phyloP scores from a whole-genome alignment of 2,329 filamentous ascomycete species.

The Dactylellina drechsleri region DNA sequence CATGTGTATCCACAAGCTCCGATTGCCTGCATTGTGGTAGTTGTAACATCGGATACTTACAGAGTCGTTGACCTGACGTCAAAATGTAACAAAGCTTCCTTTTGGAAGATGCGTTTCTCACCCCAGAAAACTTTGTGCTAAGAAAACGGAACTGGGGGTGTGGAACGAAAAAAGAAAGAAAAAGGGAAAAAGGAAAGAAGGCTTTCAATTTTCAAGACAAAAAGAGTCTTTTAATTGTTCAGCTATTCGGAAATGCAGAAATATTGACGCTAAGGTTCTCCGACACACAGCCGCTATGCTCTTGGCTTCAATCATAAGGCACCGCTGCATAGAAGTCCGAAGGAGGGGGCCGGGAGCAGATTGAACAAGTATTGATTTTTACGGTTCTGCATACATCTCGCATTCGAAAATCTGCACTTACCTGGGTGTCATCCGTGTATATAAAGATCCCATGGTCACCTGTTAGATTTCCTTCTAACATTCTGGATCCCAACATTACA shows the following conservation, averaged over 20 bases:
- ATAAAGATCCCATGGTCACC: constrained; percentile 14
- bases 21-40: constrained; percentile 14
- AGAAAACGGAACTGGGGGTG: constrained; percentile 11
- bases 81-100: constrained; percentile 47
- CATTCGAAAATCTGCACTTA: constrained; percentile 1
- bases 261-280: constrained; percentile 27
- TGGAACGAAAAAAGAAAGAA: constrained; percentile 16
- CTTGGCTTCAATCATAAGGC: constrained; percentile 37
- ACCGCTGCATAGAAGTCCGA: background rate
- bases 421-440: background rate
- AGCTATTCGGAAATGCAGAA: background rate
- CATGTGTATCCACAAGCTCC: constrained; percentile 22
- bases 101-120: constrained; percentile 15
- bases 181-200: constrained; percentile 8
- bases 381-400: background rate
- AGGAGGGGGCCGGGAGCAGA: background rate
- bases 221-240: constrained; percentile 10
- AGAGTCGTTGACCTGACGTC: constrained; percentile 47
- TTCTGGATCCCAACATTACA: too few relatives aligned
- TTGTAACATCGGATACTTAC: constrained; percentile 21
- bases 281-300: constrained; percentile 19
- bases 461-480: background rate
- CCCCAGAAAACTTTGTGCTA: constrained; percentile 30
- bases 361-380: constrained; percentile 7
- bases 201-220: background rate